Evolutionary conservation across 2,329 filamentous ascomycete species (phyloP).

Genomic region (Sporothrix brunneoviolacea): DNA sequence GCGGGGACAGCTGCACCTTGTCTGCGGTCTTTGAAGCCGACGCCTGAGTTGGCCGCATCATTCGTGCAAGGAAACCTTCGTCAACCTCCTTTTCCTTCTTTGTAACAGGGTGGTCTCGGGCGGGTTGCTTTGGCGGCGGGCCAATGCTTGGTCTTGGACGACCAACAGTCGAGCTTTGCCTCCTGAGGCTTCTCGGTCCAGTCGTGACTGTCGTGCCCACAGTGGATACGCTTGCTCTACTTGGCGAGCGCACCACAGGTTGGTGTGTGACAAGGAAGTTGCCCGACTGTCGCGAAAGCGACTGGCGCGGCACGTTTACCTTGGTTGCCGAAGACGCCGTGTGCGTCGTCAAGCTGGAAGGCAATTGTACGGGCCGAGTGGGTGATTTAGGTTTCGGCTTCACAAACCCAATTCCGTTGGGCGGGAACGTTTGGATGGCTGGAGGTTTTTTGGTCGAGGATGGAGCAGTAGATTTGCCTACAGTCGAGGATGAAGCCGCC

Average conservation of each 20-base stretch:
- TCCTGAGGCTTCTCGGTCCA: constrained; percentile 31
- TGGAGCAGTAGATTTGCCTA: constrained; percentile 22
- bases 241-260: constrained; percentile 36
- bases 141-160: constrained; percentile 48
- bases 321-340: constrained; percentile 65
- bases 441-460: constrained; percentile 37
- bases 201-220: constrained; percentile 19
- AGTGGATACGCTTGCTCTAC: constrained; percentile 36
- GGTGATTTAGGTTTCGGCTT: constrained; percentile 62
- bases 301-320: constrained; percentile 37
- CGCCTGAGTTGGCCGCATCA: constrained; percentile 70
- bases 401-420: constrained; percentile 36
- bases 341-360: constrained; percentile 60
- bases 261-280: constrained; percentile 28
- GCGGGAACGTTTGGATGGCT: constrained; percentile 33
- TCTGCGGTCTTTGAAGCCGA: constrained; percentile 63
- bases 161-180: constrained; percentile 39
- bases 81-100: constrained; percentile 53
- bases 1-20: constrained; percentile 44
- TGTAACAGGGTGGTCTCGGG: constrained; percentile 39
- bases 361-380: constrained; percentile 60
- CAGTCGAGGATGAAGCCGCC: background rate
- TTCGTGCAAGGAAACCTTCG: constrained; percentile 68
- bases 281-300: constrained; percentile 35
- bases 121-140: constrained; percentile 51